Conservation (phyloP, 2,329 filamentous ascomycete species). For the Colletotrichum godetiae region DNA sequence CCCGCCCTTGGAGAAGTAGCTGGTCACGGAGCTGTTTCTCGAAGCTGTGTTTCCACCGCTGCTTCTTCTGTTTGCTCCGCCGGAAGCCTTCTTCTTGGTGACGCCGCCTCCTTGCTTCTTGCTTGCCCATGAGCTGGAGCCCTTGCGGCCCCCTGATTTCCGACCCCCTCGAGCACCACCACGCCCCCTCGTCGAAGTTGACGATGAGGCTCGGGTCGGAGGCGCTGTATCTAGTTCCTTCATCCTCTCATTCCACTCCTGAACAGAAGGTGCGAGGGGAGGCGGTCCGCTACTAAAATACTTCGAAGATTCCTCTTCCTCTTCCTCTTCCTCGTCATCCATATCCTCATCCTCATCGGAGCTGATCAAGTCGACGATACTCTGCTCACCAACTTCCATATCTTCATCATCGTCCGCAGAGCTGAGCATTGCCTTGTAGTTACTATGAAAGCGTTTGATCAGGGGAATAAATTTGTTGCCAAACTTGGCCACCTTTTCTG, state of each 20-base stretch:
- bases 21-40: constrained; percentile 19
- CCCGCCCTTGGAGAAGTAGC: constrained; percentile 43
- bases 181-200: constrained; percentile 19
- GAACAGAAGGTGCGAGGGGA: constrained; percentile 35
- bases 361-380: constrained; percentile 68
- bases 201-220: constrained; percentile 28
- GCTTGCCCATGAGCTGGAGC: constrained; percentile 18
- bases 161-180: constrained; percentile 42
- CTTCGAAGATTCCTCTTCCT: constrained; percentile 56
- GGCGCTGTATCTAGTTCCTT: constrained; percentile 44
- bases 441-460: constrained; percentile 58
- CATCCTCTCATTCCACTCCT: constrained; percentile 42
- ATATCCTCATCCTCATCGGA: constrained; percentile 50
- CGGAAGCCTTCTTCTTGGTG: constrained; percentile 35
- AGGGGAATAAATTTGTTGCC: constrained; percentile 71
- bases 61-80: constrained; percentile 25
- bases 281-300: constrained; percentile 53
- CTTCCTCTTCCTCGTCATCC: constrained; percentile 51
- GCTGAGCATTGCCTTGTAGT: constrained; percentile 65
- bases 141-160: constrained; percentile 24
- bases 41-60: constrained; percentile 23
- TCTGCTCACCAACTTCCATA: constrained; percentile 41
- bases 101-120: constrained; percentile 35
- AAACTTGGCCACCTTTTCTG: constrained; percentile 70
- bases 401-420: constrained; percentile 32